Evolutionary conservation across 2,329 filamentous ascomycete species (phyloP), one percentile per base, ranked within the genome.

Genomic region (Diaporthe amygdali): DNA sequence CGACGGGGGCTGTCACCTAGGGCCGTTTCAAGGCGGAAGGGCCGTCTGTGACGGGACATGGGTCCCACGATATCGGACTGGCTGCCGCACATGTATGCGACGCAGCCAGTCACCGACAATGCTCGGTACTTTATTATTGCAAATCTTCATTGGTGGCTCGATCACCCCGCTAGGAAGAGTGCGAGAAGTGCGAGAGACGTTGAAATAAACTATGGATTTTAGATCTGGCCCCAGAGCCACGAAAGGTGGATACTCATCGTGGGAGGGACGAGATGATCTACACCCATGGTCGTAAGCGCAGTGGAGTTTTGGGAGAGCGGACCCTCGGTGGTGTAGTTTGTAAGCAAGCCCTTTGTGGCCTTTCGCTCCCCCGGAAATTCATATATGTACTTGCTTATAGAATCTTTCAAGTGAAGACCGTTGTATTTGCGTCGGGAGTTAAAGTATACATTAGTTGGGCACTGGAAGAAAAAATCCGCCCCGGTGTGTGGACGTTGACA

Each of bases 191-290:
- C 6, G 22, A 17, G 3, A 34, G 59, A 63, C 41, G 59, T 63
- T 46, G 30, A 63, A 47, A 63, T 63, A 63, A 63, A 30, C 17
- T 63, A 34, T 49, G 17, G 30, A 10, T 63, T 63, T 27, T 34
- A 34, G 59, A 30, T 32, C 59, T 27, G n/a, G 44, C 41, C 20
- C 30, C 27, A 20, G 59, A 63, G 27, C 41, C 46, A 30, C 39
- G 32, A 63, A 63, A 63, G 59, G 59, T 63, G 59, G 59, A 30
- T 63, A 63, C 59, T 30, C 20, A 44, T 34, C 7, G 59, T 47
- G 41, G 59, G 30, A 47, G 59, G 41, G 47, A 25, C 30, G 41
- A 47, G 20, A 47, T 63, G 59, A 63, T 63, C 41, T 47, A 34
- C 59, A 30, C 59, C 34, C 27, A 30, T 20, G 59, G 59, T 47